Conservation (phyloP, 169 alveolate species). For the Plasmodium ovale region DNA sequence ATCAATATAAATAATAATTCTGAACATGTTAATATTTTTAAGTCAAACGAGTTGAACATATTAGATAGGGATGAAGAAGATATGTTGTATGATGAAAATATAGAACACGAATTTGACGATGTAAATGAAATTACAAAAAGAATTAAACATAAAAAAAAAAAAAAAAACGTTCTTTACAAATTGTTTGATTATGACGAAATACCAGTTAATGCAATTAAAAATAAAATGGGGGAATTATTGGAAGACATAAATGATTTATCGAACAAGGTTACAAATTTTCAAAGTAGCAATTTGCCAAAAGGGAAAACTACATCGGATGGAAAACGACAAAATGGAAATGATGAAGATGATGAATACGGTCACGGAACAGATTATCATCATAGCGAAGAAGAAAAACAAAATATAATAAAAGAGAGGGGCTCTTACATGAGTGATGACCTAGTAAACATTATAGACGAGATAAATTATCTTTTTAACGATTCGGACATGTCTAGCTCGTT, state of each 20-base stretch:
- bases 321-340: neutral
- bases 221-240: conserved; percentile 43
- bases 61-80: conserved; percentile 10
- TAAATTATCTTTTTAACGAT: conserved; percentile 48
- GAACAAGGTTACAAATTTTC: neutral
- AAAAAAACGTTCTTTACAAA: conserved; percentile 60
- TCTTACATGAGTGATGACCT: conserved; percentile 47
- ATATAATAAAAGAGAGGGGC: conserved; percentile 12
- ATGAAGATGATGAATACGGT: neutral
- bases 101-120: conserved; percentile 50
- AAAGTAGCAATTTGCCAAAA: neutral
- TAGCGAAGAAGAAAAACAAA: neutral
- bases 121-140: conserved; percentile 48
- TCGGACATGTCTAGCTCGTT: conserved; percentile 50
- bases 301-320: neutral
- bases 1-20: neutral
- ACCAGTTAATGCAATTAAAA: conserved; percentile 20
- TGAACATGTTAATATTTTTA: conserved; percentile 13
- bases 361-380: neutral
- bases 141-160: conserved; percentile 63
- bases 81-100: conserved; percentile 9
- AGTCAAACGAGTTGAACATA: conserved; percentile 10
- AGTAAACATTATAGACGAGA: conserved; percentile 65
- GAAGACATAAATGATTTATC: conserved; percentile 59
- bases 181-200: conserved; percentile 62